Evolutionary conservation across 768 basidiomycete genomes (phyloP).

Genomic region (Lactifluus hygrophoroides): DNA sequence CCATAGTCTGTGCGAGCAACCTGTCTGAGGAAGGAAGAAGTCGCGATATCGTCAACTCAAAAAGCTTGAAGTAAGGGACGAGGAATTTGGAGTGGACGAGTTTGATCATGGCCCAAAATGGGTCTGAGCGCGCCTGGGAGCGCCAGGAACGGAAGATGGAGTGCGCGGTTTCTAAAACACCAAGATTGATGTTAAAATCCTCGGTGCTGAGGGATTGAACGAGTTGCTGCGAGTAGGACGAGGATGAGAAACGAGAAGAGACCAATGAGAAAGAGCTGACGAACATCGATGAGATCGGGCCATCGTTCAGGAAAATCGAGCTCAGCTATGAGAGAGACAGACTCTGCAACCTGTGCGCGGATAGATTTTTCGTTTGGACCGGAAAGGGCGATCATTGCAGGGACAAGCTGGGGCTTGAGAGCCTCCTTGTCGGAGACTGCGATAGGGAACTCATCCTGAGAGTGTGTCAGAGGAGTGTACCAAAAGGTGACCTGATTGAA

Average conservation of each 20-base stretch:
- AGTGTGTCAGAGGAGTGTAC: not conserved
- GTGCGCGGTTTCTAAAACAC: slow-evolving; percentile 89
- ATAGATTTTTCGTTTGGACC: slow-evolving; percentile 60
- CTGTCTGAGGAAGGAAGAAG: slow-evolving; percentile 38
- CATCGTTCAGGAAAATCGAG: slow-evolving; percentile 87
- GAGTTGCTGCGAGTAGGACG: slow-evolving; percentile 50
- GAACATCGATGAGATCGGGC: slow-evolving; percentile 83
- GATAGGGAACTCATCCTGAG: slow-evolving; percentile 65
- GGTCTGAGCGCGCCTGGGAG: slow-evolving; percentile 78
- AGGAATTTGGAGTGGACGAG: slow-evolving; percentile 80
- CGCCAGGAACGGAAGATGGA: slow-evolving; percentile 95
- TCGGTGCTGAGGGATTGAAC: slow-evolving; percentile 70
- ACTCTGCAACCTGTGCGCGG: slow-evolving; percentile 85
- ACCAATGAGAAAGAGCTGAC: slow-evolving; percentile 26
- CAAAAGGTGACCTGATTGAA: not conserved
- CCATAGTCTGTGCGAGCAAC: slow-evolving; percentile 63
- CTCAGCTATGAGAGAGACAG: slow-evolving; percentile 85
- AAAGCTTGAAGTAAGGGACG: slow-evolving; percentile 74
- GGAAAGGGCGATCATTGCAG: slow-evolving; percentile 85
- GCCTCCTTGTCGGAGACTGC: slow-evolving; percentile 60
- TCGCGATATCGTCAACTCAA: slow-evolving; percentile 52
- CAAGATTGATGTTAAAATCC: slow-evolving; percentile 80
- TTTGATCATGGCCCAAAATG: slow-evolving; percentile 86
- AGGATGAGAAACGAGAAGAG: not conserved
- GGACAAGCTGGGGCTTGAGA: slow-evolving; percentile 71